phyloP scores from a whole-genome alignment of 2,329 filamentous ascomycete genomes.

The Macrophomina pseudophaseolina region DNA sequence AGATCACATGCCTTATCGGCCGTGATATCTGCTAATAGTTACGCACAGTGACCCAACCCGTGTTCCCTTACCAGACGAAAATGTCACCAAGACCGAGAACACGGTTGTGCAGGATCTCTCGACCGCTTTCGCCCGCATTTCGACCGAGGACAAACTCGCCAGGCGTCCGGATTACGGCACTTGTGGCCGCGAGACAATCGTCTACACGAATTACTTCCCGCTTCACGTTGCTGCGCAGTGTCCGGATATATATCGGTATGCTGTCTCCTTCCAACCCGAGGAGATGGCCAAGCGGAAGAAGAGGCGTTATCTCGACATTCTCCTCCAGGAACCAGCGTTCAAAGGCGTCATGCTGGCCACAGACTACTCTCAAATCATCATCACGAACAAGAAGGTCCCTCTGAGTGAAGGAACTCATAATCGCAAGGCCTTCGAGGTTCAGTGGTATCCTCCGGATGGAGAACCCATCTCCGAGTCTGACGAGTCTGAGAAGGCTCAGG shows the following conservation, averaged over 20 bases:
- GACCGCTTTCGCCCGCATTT: conserved; percentile 33
- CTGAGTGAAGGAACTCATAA: conserved; percentile 29
- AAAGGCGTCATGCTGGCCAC: conserved; percentile 40
- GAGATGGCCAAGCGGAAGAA: conserved; percentile 52
- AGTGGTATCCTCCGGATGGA: conserved; percentile 38
- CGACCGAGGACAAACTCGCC: conserved; percentile 34
- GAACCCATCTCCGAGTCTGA: conserved; percentile 33
- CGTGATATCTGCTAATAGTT: not conserved
- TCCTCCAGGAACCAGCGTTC: conserved; percentile 46
- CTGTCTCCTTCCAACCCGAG: conserved; percentile 40
- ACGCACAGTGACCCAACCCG: not conserved
- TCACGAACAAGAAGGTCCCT: conserved; percentile 35
- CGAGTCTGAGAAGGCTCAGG: conserved; percentile 30
- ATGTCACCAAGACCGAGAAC: conserved; percentile 39
- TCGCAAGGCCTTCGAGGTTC: conserved; percentile 31
- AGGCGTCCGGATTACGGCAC: conserved; percentile 42
- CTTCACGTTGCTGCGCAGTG: conserved; percentile 38
- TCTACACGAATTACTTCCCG: conserved; percentile 50
- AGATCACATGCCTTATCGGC: not conserved
- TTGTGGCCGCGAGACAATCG: conserved; percentile 42
- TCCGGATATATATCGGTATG: conserved; percentile 37
- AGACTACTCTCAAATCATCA: conserved; percentile 44
- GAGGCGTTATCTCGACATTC: conserved; percentile 53
- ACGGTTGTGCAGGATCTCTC: conserved; percentile 34
- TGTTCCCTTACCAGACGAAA: conserved; percentile 21